Base-by-base conservation (phyloP, 2,329 filamentous ascomycete species). In the Diaporthe helianthi region DNA sequence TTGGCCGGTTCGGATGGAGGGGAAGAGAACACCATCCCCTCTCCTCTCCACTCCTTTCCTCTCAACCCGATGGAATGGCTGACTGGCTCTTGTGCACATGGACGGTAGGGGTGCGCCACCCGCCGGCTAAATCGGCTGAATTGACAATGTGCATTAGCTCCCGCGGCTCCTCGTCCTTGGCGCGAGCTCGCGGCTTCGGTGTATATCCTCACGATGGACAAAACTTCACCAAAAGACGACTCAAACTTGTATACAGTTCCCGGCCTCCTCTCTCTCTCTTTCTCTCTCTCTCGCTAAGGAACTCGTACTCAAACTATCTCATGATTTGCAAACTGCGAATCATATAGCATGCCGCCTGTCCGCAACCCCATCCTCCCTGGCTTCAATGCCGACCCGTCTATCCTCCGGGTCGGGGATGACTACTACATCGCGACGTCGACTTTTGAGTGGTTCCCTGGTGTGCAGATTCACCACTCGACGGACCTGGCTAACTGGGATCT, bases 381-480 rank as follows among this genome's bases (percentile, higher is more conserved):
- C 38, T 87, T 87, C 78, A 85, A 87, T 74, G 79, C 85, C 47
- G 85, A 87, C 76, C 85, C 85, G 26, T 87, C 85, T 15, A 82
- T 87, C 73, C 71, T 86, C 44, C 79, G 85, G 26, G 85, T 86
- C 44, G 83, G 83, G 26, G 75, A 81, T 19, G 83, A 86, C 76
- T 87, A 86, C 76, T 87, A 86, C 78, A 85, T 87, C 72, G 85
- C 85, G 31, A 86, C 83, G 0, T 86, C 84, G 31, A 86, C 85
- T 0, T 87, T 87, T 69, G 85, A 87, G 72, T 87, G 84, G 84
- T 86, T 80, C 68, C 85, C 85, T 0, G 85, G 85, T 15, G 84
- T 87, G 24, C 85, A 86, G 73, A 87, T 87, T 70, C 84, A 86
- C 73, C 84, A 85, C 75, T 86, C 84, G 29, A 80, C 74, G 38